Evolutionary conservation across 441 rosid species (phyloP), one percentile per base, ranked within the genome.

Genomic region (Syzygium malaccense): DNA sequence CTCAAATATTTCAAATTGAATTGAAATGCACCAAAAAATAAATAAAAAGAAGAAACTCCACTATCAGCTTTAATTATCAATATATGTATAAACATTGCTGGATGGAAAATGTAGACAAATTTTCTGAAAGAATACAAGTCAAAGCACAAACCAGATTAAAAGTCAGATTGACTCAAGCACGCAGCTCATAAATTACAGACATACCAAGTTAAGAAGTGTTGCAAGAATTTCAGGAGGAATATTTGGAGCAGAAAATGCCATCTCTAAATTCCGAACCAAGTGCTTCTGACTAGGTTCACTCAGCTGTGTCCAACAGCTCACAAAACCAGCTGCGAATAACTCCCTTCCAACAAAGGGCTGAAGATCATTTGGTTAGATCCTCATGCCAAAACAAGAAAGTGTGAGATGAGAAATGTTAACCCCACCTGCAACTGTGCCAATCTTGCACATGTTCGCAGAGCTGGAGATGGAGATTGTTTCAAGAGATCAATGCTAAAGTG

Each of bases 151-250:
- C 83, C 51, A 75, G 14, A 37, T 37, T 71, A 45, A 19, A 37
- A 71, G 51, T 37, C 51, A 75, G 51, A 75, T 37, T 6, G 83
- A 41, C 83, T 23, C 49, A 41, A 75, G 83, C 51, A 75, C 17
- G 9, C 51, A 23, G 51, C 51, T 75, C 17, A 12, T 12, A 23
- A 30, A 75, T 41, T 37, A 20, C 23, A 75, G 51, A 41, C 83
- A 75, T 95, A 97, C 99, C 99, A 98, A 92, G 92, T 96, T 97
- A 53, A 97, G 98, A 86, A 98, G 97, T 57, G 99, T 95, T 78
- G 99, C 99, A 88, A 98, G 93, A 94, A 97, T 98, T 95, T 98
- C 99, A 89, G 99, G 99, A 91, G 99, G 99, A 87, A 98, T 98
- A 92, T 98, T 97, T 89, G 96, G 97, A 90, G 99, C 97, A 62